A percentile compares a stretch with the other conserved stretches of the same genome.
These are phyloP conservation scores for Camelina hispida DNA, from an alignment of 345 rosid species.

Conservation along the genomic window DNA sequence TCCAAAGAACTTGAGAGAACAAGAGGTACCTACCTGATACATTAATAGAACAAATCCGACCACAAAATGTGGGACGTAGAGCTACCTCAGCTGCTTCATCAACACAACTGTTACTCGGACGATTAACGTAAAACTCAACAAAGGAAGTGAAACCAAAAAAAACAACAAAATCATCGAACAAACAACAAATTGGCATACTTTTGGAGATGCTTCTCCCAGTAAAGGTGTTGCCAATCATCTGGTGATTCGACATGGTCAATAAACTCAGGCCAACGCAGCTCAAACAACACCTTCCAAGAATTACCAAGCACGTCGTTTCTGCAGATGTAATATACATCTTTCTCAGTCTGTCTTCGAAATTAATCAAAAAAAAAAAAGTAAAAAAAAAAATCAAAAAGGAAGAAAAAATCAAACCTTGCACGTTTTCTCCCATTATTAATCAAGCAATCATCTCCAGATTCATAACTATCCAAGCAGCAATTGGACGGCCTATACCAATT, in stretches of 20 bases:
- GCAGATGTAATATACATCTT: neutral
- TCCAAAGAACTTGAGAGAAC: neutral
- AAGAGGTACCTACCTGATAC: conserved; percentile 59
- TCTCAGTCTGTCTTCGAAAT: neutral
- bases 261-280: conserved; percentile 69
- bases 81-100: too few relatives aligned
- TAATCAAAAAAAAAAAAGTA: neutral
- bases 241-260: conserved; percentile 37
- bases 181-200: conserved; percentile 47
- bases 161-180: conserved; percentile 1
- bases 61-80: conserved; percentile 66
- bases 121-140: conserved; percentile 26
- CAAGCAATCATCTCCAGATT: conserved; percentile 43
- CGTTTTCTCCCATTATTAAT: conserved; percentile 62
- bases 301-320: conserved; percentile 55
- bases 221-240: conserved; percentile 70
- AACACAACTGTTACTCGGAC: conserved; percentile 69
- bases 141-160: neutral
- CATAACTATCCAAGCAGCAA: conserved; percentile 51
- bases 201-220: conserved; percentile 88
- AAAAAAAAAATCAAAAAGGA: neutral
- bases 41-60: conserved; percentile 55
- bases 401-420: conserved; percentile 51
- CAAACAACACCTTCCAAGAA: conserved; percentile 68
- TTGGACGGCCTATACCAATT: conserved; percentile 62